Conservation (phyloP, 2,329 filamentous ascomycete genomes). For the Pseudogymnoascus sp. region DNA sequence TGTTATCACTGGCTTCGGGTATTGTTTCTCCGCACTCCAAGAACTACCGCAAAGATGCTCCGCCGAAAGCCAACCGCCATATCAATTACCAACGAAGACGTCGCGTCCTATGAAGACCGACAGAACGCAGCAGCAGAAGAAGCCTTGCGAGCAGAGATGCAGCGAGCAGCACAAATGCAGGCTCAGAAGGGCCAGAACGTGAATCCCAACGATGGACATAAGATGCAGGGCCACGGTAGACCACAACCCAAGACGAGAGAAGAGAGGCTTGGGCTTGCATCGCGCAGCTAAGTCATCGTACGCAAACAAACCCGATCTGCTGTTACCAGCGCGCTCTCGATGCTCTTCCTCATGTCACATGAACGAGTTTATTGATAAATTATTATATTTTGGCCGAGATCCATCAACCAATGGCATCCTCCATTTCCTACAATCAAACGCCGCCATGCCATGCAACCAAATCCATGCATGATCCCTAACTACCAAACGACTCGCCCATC, state of each 20-base stretch:
- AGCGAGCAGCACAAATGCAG: conserved; percentile 19
- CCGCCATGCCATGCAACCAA: conserved; percentile 8
- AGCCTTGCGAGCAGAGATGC: conserved; percentile 17
- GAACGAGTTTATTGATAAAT: conserved; percentile 39
- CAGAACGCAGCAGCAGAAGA: conserved; percentile 38
- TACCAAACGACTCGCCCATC: neutral
- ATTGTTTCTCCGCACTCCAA: neutral
- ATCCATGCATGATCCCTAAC: neutral
- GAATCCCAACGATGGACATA: conserved; percentile 21
- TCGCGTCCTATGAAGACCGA: conserved; percentile 62
- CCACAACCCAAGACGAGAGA: conserved; percentile 28
- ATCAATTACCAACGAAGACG: conserved; percentile 61
- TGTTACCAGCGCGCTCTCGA: neutral
- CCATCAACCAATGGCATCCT: neutral
- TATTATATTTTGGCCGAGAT: neutral
- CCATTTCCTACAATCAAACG: neutral
- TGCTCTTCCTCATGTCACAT: conserved; percentile 36
- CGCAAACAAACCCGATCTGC: neutral
- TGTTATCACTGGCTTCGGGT: neutral
- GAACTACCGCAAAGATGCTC: conserved; percentile 44
- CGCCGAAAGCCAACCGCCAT: conserved; percentile 62
- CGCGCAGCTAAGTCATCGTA: conserved; percentile 15
- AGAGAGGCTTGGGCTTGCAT: conserved; percentile 30
- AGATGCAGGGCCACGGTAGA: conserved; percentile 18
- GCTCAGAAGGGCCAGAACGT: conserved; percentile 17